Base-by-base conservation (phyloP, 73 alveolate species). In the Paramecium caudatum region DNA sequence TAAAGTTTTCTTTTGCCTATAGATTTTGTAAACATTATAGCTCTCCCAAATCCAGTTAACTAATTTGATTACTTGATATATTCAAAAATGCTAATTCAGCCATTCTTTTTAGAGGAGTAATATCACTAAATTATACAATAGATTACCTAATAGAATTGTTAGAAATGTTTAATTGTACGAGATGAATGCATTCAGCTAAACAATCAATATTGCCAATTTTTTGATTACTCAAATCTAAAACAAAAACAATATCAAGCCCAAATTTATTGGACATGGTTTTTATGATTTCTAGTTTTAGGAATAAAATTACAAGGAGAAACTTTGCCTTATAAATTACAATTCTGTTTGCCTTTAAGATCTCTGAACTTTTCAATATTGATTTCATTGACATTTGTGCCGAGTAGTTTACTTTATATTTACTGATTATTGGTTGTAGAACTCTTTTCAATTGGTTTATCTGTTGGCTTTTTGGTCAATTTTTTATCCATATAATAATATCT, bases 391-490 rank as follows among this genome's bases (percentile, higher is more conserved):
- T 74, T 74, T 43, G 69, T 45, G 16, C 88, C 88, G 3, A 74
- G 43, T 19, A 41, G 30, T 74, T 74, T 39, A 36, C 50, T 21
- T 23, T 70, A 70, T 9, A 70, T 70, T 17, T 70, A 70, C 39
- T 70, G 17, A 37, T 70, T 70, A 36, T 70, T 70, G 15, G 87
- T 70, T 13, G 87, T 70, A 25, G 87, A 70, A 70, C 87, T 70
- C 63, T 70, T 70, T 43, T 70, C 87, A 15, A 39, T 30, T 34
- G n/a, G 10, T 62, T 62, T 33, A 15, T 65, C n/a, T n/a, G n/a
- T n/a, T 4, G 34, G 83, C 16, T 65, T 33, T 33, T 33, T 65
- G 21, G 25, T 49, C 69, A 49, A 21, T 62, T 33, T 65, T 33
- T 63, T 65, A 25, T 25, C 39, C 61, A 65, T 65, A 62, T 62